A percentile compares a stretch with the other conserved stretches of the same genome.
phyloP scores from a whole-genome alignment of 164 flowering plant genomes.

The Vitis amurensis region DNA sequence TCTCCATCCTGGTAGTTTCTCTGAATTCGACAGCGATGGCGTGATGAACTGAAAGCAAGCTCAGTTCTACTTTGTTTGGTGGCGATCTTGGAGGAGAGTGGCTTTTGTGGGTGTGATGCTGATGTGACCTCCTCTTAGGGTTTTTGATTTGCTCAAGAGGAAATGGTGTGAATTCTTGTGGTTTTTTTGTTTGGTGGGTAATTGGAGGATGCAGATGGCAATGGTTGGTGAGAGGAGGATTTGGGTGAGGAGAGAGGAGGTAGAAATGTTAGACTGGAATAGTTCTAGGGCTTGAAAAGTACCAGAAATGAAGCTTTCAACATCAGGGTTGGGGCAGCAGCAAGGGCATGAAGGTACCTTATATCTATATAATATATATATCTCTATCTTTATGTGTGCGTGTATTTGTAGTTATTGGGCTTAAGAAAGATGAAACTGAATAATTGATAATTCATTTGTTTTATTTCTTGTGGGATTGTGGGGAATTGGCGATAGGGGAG shows the following conservation, averaged over 20 bases:
- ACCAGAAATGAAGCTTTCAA: slow-evolving; percentile 35
- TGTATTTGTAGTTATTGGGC: too few species aligned
- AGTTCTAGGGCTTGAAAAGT: too few species aligned
- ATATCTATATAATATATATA: not conserved
- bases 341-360: slow-evolving; percentile 51
- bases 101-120: too few species aligned
- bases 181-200: too few species aligned
- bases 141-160: not conserved
- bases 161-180: too few species aligned
- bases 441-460: not conserved
- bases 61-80: not conserved
- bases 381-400: not conserved
- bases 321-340: slow-evolving; percentile 54
- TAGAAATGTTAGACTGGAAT: too few species aligned
- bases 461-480: not conserved
- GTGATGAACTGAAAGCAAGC: too few species aligned
- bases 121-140: not conserved
- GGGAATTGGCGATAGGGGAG: slow-evolving; percentile 44
- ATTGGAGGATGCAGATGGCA: too few species aligned
- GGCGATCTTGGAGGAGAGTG: slow-evolving; percentile 2
- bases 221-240: not conserved
- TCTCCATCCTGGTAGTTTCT: too few species aligned
- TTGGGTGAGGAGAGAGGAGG: not conserved
- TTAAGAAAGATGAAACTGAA: too few species aligned
- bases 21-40: too few species aligned